Evolutionary conservation across 2,329 filamentous ascomycete genomes (phyloP), one percentile per base, ranked within the genome.

Genomic region (Aureobasidium pullulans): DNA sequence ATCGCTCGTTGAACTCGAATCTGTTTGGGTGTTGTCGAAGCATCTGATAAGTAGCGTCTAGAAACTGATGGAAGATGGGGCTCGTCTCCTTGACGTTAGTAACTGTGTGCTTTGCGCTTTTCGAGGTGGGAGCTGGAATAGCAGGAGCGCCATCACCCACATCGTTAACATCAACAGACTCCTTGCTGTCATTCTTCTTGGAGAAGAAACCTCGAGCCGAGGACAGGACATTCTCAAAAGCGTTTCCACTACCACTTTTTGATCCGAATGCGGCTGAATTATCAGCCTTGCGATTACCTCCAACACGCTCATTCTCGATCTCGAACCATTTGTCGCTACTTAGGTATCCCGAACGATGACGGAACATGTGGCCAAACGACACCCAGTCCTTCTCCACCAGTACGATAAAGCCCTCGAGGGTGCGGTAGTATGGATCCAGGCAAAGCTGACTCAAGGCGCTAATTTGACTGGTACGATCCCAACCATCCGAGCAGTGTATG

Each of bases 321-420:
- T 84, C 80, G 69, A 99, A 99, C 91, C 92, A 97, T 68, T 95
- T 96, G 65, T 97, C 93, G 64, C 89, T 89, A 68, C 86, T 90
- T 59, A 97, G 76, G 66, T 89, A 88, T 3, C 94, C 94, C 13
- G 89, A 89, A n/a, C 94, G 86, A 67, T 96, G 85, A 58, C 91
- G 85, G 74, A 99, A 99, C 87, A 96, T 96, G 73, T 99, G 93
- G 1, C 94, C 94, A 75, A 96, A 99, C 0, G 93, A 94, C 11
- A 99, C 76, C 90, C 94, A 99, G 70, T 99, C 94, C 72, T 99
- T 99, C 73, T 99, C 94, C 2, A 99, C 82, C 6, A 99, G 77
- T 2, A 96, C 86, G 66, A 97, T 92, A 72, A 97, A 99, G 0
- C 94, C 94, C 66, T 96, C 88, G 52, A 99, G 78, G 0, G 94